phyloP scores from a whole-genome alignment of 208 protist genomes.

The Lotmaria passim region DNA sequence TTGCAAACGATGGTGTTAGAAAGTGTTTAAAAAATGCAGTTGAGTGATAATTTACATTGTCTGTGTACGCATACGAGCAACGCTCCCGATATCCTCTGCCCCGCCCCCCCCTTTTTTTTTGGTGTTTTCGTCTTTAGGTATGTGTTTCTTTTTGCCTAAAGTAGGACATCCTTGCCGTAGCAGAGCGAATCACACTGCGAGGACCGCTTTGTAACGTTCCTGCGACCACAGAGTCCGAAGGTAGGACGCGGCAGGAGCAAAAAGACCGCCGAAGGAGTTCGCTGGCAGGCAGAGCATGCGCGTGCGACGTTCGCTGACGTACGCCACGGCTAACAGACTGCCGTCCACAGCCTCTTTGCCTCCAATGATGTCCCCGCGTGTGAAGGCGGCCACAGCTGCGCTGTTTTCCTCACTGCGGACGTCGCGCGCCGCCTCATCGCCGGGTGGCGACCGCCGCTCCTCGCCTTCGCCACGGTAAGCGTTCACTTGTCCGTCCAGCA shows the following conservation, averaged over 20 bases:
- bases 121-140: too few relatives aligned
- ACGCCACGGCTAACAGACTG: background rate
- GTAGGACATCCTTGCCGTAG: background rate
- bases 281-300: slow-evolving; percentile 21
- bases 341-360: slow-evolving; percentile 19
- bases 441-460: background rate
- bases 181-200: background rate
- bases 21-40: too few relatives aligned
- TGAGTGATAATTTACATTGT: background rate
- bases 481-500: slow-evolving; percentile 17
- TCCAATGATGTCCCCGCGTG: slow-evolving; percentile 18
- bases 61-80: background rate
- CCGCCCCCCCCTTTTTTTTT: too few relatives aligned
- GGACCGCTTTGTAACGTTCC: slow-evolving; percentile 12
- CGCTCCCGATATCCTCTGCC: too few relatives aligned
- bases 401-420: background rate
- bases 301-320: slow-evolving; percentile 18
- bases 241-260: slow-evolving; percentile 19
- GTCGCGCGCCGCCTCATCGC: background rate
- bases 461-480: slow-evolving; percentile 3
- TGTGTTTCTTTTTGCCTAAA: too few relatives aligned
- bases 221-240: slow-evolving; percentile 14
- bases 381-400: slow-evolving; percentile 11
- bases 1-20: too few relatives aligned
- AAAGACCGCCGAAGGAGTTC: slow-evolving; percentile 13